Evolutionary conservation across 306 rosid species (phyloP).

Genomic region (Mimosa bimucronata): DNA sequence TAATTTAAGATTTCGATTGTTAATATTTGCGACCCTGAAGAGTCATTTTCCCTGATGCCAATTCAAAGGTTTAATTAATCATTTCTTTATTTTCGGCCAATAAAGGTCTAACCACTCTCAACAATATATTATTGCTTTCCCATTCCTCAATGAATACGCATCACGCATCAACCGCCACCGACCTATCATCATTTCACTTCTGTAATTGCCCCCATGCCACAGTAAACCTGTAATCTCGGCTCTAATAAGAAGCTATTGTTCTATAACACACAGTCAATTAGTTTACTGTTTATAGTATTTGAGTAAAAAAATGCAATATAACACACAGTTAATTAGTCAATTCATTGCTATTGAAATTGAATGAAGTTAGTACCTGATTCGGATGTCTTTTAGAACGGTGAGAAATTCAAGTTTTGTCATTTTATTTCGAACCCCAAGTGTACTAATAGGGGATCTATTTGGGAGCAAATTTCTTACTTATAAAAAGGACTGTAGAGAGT

Average conservation of each 20-base stretch:
- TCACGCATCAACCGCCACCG: neutral
- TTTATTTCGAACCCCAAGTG: too few relatives aligned
- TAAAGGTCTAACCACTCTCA: neutral
- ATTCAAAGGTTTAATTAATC: neutral
- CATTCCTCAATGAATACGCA: neutral
- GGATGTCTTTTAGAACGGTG: too few relatives aligned
- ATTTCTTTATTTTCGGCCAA: neutral
- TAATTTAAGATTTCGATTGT: neutral
- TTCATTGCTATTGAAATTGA: neutral
- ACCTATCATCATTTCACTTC: neutral
- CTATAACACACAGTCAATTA: too few relatives aligned
- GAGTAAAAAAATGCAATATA: too few relatives aligned
- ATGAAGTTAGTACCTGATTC: neutral
- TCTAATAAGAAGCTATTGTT: neutral
- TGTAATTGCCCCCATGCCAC: neutral
- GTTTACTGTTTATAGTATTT: too few relatives aligned
- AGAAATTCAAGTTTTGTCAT: neutral
- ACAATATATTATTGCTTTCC: neutral
- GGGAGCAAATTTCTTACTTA: neutral
- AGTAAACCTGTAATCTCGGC: neutral
- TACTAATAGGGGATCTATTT: too few relatives aligned
- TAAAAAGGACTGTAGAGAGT: neutral
- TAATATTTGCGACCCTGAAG: neutral
- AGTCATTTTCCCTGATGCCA: neutral
- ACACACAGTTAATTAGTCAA: too few relatives aligned